These are phyloP conservation scores for Eucalyptus grandis DNA, from an alignment of 345 rosid species.

Conservation along the genomic window DNA sequence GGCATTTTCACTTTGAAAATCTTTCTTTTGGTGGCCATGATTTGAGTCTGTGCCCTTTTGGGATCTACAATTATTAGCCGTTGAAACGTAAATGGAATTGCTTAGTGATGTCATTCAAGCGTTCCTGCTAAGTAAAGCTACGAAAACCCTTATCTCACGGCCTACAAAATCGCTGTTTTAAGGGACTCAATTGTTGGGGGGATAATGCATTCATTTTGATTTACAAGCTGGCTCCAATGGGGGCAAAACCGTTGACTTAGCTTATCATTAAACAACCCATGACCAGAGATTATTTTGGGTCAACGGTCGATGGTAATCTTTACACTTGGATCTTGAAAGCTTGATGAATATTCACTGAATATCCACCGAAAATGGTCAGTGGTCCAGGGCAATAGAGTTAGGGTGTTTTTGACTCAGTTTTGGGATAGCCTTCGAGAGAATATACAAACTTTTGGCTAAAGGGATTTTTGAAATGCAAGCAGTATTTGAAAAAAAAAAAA, in stretches of 20 bases:
- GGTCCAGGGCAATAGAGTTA: not conserved
- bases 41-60: not conserved
- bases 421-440: no score
- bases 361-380: not conserved
- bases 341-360: not conserved
- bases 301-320: not conserved
- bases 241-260: not conserved
- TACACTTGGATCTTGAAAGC: not conserved
- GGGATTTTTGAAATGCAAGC: no score
- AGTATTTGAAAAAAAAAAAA: no score
- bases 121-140: slow-evolving; percentile 4
- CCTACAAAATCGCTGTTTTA: not conserved
- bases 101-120: not conserved
- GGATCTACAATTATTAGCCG: not conserved
- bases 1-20: not conserved
- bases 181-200: not conserved
- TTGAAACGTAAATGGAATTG: not conserved
- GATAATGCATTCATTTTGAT: not conserved
- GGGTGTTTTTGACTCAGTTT: no score
- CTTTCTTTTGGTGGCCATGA: not conserved
- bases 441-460: no score
- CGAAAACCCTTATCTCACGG: not conserved
- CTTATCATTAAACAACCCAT: not conserved
- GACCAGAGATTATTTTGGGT: not conserved
- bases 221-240: not conserved